A percentile compares a stretch with the other conserved stretches of the same genome.
phyloP scores from a whole-genome alignment of 176 grass and related monocot genomes.

The Echinochloa phyllopogon region DNA sequence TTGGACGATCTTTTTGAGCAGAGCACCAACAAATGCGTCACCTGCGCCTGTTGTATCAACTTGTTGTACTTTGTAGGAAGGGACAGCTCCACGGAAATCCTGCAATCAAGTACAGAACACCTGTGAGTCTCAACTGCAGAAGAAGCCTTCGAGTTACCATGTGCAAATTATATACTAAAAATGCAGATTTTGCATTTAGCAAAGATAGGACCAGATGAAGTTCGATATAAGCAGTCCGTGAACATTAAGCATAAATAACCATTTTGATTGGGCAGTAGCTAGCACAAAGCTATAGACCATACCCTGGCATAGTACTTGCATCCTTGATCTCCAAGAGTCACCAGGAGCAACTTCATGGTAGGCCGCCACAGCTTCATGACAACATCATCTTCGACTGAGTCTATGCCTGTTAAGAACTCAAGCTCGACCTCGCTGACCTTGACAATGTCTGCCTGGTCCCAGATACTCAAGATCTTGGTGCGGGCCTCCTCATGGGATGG shows the following conservation, averaged over 20 bases:
- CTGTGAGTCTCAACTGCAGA: neutral
- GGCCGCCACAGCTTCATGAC: slow-evolving; percentile 83
- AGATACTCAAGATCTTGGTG: slow-evolving; percentile 90
- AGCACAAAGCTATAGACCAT: slow-evolving; percentile 38
- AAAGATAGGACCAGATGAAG: neutral
- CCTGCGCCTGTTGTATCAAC: slow-evolving; percentile 93
- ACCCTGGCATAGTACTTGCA: slow-evolving; percentile 98
- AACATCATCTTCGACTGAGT: slow-evolving; percentile 76
- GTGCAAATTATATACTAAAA: slow-evolving; percentile 1
- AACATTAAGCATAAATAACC: neutral
- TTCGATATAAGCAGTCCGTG: neutral
- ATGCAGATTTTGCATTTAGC: neutral
- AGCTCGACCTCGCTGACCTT: slow-evolving; percentile 94
- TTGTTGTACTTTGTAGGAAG: slow-evolving; percentile 73
- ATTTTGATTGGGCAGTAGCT: slow-evolving; percentile 11
- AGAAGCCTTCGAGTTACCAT: neutral
- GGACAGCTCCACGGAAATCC: slow-evolving; percentile 77
- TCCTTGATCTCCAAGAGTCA: slow-evolving; percentile 85
- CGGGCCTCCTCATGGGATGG: slow-evolving; percentile 78
- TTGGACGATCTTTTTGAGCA: slow-evolving; percentile 69
- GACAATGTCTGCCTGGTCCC: slow-evolving; percentile 94
- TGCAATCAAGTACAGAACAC: slow-evolving; percentile 36
- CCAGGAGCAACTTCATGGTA: slow-evolving; percentile 78
- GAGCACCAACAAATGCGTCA: slow-evolving; percentile 83
- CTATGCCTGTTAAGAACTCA: slow-evolving; percentile 84